Evolutionary conservation across 352 stramenopile species (phyloP), one percentile per base, ranked within the genome.

Genomic region (Globisporangium orthogonon): DNA sequence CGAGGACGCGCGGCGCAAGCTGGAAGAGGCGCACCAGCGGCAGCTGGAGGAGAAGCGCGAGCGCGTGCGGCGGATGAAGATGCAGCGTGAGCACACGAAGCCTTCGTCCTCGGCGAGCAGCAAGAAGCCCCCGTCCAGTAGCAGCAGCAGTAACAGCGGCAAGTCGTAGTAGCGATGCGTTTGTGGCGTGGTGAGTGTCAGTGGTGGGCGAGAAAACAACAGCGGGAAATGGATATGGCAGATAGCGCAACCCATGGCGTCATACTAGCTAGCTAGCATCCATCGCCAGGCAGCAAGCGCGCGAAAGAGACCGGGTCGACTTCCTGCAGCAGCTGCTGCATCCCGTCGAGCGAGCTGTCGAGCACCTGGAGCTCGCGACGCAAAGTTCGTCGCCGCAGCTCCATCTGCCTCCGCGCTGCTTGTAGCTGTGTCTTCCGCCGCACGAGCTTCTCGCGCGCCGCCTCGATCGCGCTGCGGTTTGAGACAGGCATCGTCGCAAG

Each of bases 31-130:
- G 2, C 78, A 91, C 28, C 73, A 88, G 15, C 71, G 76, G 59
- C 75, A 91, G 30, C 71, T 87, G 50, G 82, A 86, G 17, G 77
- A 81, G 52, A 89, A 86, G 46, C 71, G 70, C 30, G 78, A 89
- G 62, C 78, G 77, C 45, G 79, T 89, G 30, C 66, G 67, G 17
- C 75, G 77, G 10, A 86, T 89, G 54, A 72, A 73, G 54, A 63
- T 76, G 62, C 69, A 87, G 61, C 76, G 73, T 17, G 64, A 66
- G 30, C 61, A 53, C 57, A 73, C 62, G 56, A 60, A 56, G 41
- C n/a, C 39, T 3, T 18, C 52, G 51, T 3, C 52, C 11, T 31
- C 28, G 18, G 47, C 29, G 63, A 67, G 31, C n/a, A 60, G 66
- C 39, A 51, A 56, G 37, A 58, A 64, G 39, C 56, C 49, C 17